phyloP scores from a whole-genome alignment of 2,329 filamentous ascomycete species.

The Didymosphaeria variabile region DNA sequence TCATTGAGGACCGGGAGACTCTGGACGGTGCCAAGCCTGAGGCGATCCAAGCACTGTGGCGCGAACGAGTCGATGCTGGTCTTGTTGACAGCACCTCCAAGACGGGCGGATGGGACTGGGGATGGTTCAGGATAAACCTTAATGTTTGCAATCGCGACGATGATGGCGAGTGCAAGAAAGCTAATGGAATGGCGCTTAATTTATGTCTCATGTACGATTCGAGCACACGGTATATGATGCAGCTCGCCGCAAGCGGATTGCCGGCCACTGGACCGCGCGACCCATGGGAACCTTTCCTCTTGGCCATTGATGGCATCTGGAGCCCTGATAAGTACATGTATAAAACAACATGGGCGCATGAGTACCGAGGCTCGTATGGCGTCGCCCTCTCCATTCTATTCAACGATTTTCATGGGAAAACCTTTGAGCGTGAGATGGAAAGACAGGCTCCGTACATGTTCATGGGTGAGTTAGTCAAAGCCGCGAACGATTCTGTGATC shows the following conservation, averaged over 20 bases:
- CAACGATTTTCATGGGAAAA: slow-evolving; percentile 10
- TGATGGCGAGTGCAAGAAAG: slow-evolving; percentile 3
- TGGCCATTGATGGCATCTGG: slow-evolving; percentile 8
- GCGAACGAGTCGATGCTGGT: slow-evolving; percentile 10
- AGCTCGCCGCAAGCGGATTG: neutral
- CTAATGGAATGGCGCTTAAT: slow-evolving; percentile 11
- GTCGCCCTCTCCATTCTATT: slow-evolving; percentile 11
- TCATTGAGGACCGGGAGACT: slow-evolving; percentile 7
- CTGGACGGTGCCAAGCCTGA: neutral
- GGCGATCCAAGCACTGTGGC: slow-evolving; percentile 4
- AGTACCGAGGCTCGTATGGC: slow-evolving; percentile 3
- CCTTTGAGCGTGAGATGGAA: slow-evolving; percentile 10
- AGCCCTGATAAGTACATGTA: slow-evolving; percentile 4
- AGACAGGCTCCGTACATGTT: slow-evolving; percentile 8
- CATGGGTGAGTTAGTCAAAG: slow-evolving; percentile 9
- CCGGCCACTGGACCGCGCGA: slow-evolving; percentile 7
- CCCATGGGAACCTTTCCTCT: slow-evolving; percentile 8
- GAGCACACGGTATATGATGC: slow-evolving; percentile 1
- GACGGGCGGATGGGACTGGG: slow-evolving; percentile 6
- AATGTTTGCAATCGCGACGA: neutral
- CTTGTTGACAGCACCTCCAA: slow-evolving; percentile 9
- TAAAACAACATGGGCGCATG: slow-evolving; percentile 4
- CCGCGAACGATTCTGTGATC: neutral
- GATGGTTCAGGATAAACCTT: slow-evolving; percentile 6
- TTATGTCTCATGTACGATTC: slow-evolving; percentile 7